These are phyloP conservation scores for Agaricus sinodeliciosus DNA, from an alignment of 768 basidiomycete genomes.

Conservation along the genomic window DNA sequence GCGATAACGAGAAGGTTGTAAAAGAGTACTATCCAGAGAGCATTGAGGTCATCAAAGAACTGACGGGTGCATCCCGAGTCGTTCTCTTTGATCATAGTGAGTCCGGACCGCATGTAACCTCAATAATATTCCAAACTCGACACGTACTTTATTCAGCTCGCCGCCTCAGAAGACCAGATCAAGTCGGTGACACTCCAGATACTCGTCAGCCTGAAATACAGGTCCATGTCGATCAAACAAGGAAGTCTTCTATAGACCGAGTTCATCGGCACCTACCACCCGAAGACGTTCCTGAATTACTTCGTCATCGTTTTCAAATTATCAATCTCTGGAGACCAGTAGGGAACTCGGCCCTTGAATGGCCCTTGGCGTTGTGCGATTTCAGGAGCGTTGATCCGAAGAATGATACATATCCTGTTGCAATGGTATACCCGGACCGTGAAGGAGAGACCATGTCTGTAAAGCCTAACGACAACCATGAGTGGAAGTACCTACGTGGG, in stretches of 20 bases:
- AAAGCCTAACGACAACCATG: slow-evolving; percentile 36
- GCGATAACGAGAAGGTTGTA: slow-evolving; percentile 43
- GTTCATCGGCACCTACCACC: slow-evolving; percentile 46
- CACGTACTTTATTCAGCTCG: slow-evolving; percentile 25
- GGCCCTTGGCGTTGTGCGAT: slow-evolving; percentile 48
- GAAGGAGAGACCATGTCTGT: slow-evolving; percentile 49
- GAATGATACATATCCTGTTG: slow-evolving; percentile 36
- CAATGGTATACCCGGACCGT: slow-evolving; percentile 39
- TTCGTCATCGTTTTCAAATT: slow-evolving; percentile 47
- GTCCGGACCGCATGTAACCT: too few relatives aligned
- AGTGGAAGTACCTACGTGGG: slow-evolving; percentile 44
- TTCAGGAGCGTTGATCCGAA: slow-evolving; percentile 35
- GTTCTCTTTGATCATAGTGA: slow-evolving; percentile 61
- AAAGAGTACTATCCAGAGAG: slow-evolving; percentile 57
- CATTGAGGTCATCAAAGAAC: slow-evolving; percentile 44
- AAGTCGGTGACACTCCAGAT: slow-evolving; percentile 25
- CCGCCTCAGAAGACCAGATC: slow-evolving; percentile 36
- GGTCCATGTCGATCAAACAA: slow-evolving; percentile 50
- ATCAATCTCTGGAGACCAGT: slow-evolving; percentile 61
- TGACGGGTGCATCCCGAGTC: slow-evolving; percentile 50
- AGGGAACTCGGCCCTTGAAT: slow-evolving; percentile 36
- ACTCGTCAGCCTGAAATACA: slow-evolving; percentile 40
- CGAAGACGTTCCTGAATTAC: slow-evolving; percentile 33
- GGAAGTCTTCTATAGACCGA: slow-evolving; percentile 33
- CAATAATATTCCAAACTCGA: too few relatives aligned